Base-by-base conservation (phyloP, 768 basidiomycete species). In the Podaxis sp. region DNA sequence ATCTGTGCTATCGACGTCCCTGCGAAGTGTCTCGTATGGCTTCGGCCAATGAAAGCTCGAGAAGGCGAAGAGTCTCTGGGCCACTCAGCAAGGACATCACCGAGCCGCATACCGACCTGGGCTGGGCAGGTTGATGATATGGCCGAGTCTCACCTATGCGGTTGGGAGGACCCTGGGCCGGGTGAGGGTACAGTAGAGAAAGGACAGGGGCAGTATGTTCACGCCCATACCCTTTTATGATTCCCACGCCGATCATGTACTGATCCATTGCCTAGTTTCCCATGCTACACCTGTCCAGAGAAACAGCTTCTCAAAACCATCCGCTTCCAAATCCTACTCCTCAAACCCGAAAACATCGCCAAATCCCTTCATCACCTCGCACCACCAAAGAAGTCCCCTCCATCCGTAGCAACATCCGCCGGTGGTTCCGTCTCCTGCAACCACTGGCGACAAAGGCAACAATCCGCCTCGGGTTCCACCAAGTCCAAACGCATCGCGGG, bases 111-210 rank as follows among this genome's bases (percentile, higher is more conserved):
- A 78, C 67, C 79, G 87, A 30, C 76, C 98, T 13, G 90, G 95
- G 1, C 78, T 98, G 8, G 84, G 88, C 10, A 86, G 88, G 2
- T 81, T 97, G 4, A 95, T 68, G 95, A 99, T 79, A 92, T 93
- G 38, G 83, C 86, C 70, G 98, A 96, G 75, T 80, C 84, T 26
- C 96, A 99, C 70, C 96, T 96, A 13, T 85, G 93, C 56, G 96
- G 99, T 74, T 99, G 96, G 96, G 96, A 92, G 71, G 99, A 99
- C 73, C 96, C 96, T 0, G 96, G 96, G 96, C 8, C 85, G 96
- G 28, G 93, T 99, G 63, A 86, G 94, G 66, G 91, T 99, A 26
- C 91, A 91, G 70, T 93, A 90, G 90, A 93, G 91, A 82, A 89
- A 88, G 73, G 89, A 93, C 70, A 87, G 83, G 77, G 89, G 87